These are phyloP conservation scores for Bidens hawaiensis DNA, from an alignment of 140 eudicot species.

Conservation along the genomic window DNA sequence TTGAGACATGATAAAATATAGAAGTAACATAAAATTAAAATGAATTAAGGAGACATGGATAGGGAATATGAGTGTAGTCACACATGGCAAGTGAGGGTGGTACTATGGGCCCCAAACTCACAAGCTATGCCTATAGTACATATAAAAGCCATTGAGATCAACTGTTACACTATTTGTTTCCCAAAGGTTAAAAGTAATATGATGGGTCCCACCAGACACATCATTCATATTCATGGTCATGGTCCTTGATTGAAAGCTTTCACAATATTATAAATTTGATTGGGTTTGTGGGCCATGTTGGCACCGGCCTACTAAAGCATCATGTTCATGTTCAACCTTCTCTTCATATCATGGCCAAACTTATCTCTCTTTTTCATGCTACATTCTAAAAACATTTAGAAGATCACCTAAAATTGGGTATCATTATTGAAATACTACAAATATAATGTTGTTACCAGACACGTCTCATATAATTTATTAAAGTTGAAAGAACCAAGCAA, in stretches of 20 bases:
- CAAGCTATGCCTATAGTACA: conserved; percentile 26
- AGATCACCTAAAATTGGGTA: no score
- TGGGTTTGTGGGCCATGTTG: conserved; percentile 13
- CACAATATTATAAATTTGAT: conserved; percentile 11
- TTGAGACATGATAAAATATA: background rate
- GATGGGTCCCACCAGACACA: conserved; percentile 14
- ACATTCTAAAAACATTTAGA: no score
- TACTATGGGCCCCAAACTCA: conserved; percentile 12
- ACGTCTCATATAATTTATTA: no score
- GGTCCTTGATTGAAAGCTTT: conserved; percentile 24
- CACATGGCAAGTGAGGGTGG: conserved; percentile 27
- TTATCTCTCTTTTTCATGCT: background rate
- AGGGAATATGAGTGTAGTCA: conserved; percentile 24
- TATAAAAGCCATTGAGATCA: conserved; percentile 16
- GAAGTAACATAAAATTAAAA: background rate
- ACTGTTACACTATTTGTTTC: conserved; percentile 4
- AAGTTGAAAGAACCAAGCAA: no score
- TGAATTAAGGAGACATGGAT: background rate
- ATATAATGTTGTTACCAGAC: no score
- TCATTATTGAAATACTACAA: no score
- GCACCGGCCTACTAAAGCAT: conserved; percentile 31
- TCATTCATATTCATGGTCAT: conserved; percentile 10
- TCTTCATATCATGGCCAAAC: background rate
- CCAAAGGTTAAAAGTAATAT: background rate
- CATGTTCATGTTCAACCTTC: conserved; percentile 17